Evolutionary conservation across 208 protist genomes (phyloP).

Genomic region (Angomonas deanei): DNA sequence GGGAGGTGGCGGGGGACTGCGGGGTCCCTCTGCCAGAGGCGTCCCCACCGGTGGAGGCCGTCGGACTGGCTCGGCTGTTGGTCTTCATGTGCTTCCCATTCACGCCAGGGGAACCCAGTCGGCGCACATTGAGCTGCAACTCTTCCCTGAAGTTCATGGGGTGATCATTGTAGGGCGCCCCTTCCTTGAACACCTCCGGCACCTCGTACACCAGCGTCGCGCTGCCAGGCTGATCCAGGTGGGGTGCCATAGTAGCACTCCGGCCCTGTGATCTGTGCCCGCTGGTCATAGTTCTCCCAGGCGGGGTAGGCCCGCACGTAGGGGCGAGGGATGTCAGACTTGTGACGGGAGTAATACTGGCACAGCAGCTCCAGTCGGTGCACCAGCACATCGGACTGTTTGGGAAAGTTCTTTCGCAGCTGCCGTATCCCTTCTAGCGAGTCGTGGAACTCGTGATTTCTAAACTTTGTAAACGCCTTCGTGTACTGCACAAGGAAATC

Average conservation of each 20-base stretch:
- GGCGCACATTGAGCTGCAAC: slow-evolving; percentile 57
- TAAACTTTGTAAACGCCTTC: slow-evolving; percentile 68
- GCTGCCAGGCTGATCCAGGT: neutral
- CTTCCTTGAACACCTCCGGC: neutral
- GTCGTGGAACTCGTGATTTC: slow-evolving; percentile 60
- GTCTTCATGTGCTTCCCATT: neutral
- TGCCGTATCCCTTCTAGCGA: slow-evolving; percentile 32
- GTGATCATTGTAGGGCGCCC: slow-evolving; percentile 30
- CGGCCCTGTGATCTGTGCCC: slow-evolving; percentile 8
- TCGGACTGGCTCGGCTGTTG: too few species aligned
- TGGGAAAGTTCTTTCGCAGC: slow-evolving; percentile 14
- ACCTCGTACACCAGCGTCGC: neutral
- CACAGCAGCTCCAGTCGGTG: slow-evolving; percentile 59
- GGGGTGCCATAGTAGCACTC: neutral
- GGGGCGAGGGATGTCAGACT: slow-evolving; percentile 32
- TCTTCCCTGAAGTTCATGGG: slow-evolving; percentile 59
- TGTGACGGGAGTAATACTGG: slow-evolving; percentile 37
- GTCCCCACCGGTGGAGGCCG: neutral
- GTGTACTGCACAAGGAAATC: slow-evolving; percentile 64
- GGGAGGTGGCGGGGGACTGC: neutral
- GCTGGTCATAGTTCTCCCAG: slow-evolving; percentile 72
- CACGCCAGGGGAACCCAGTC: slow-evolving; percentile 4
- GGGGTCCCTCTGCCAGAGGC: neutral
- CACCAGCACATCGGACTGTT: slow-evolving; percentile 24
- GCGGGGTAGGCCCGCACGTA: slow-evolving; percentile 56